Evolutionary conservation across 1,284 basidiomycete species (phyloP), one percentile per base, ranked within the genome.

Genomic region (Clitocybe nebularis): DNA sequence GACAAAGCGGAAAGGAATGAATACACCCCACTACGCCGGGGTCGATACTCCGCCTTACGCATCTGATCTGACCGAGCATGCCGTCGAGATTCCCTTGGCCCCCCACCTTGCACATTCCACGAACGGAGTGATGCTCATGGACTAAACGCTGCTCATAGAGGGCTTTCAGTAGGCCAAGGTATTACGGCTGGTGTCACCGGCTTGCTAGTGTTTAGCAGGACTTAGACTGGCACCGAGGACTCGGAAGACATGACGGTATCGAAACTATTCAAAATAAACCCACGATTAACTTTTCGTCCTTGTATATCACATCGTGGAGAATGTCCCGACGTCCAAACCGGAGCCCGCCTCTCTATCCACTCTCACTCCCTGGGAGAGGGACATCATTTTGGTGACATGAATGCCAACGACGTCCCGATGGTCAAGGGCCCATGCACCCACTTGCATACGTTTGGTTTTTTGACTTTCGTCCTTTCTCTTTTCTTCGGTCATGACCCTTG

Each of bases 311-410:
- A 23, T 36, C 35, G 21, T 36, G 35, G 21, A 36, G 35, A 10
- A 36, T 23, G 21, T 36, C 17, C n/a, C 25, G 13, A 13, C 22
- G 22, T 3, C 35, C 10, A 17, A 3, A 36, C 42, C 28, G 34
- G 24, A 28, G 16, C 43, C 43, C 34, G 24, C 41, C 16, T 11
- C 30, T 23, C 43, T 47, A n/a, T n/a, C n/a, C 22, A 36, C 39
- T 33, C 30, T 43, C 10, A 20, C 43, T 36, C 32, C 46, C 11
- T 45, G 44, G 19, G 39, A 49, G 24, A 49, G 35, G 10, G 44
- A 39, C 41, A 24, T 28, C 13, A 30, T 45, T 36, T n/a, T n/a
- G 44, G 33, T 14, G 25, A 39, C 33, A 45, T 41, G 44, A 41
- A 24, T 36, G 28, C 26, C 13, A 45, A 45, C 6, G 39, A 45